Evolutionary conservation across 129 eudicot genomes (phyloP).

Genomic region (Centaurea solstitialis): DNA sequence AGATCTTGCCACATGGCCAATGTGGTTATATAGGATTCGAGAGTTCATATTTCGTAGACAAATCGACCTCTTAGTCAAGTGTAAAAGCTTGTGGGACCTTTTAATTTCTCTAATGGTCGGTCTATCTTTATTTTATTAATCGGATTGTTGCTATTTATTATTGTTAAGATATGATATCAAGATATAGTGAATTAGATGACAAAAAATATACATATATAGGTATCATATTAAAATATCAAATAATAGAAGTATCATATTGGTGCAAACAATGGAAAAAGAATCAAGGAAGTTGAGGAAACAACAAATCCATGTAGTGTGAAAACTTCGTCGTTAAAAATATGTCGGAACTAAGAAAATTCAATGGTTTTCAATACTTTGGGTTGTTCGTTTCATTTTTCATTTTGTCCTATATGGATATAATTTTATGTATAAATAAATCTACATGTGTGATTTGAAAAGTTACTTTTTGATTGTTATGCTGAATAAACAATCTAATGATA

Average conservation of each 20-base stretch:
- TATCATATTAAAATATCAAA: neutral
- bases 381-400: too few relatives aligned
- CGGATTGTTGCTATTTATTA: neutral
- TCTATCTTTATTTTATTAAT: neutral
- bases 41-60: neutral
- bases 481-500: too few relatives aligned
- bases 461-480: too few relatives aligned
- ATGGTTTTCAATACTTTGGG: too few relatives aligned
- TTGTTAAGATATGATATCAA: neutral
- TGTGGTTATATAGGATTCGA: slow-evolving; percentile 8
- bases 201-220: neutral
- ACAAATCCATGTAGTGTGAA: neutral
- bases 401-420: too few relatives aligned
- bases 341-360: too few relatives aligned
- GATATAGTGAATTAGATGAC: neutral
- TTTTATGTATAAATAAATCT: too few relatives aligned
- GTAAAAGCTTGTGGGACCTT: slow-evolving; percentile 24
- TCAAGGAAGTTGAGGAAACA: neutral
- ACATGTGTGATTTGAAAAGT: too few relatives aligned
- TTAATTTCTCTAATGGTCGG: slow-evolving; percentile 19
- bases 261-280: neutral
- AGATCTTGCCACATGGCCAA: slow-evolving; percentile 35
- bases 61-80: neutral
- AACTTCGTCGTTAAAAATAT: too few relatives aligned
- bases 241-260: neutral